Base-by-base conservation (phyloP, 2,329 filamentous ascomycete species). In the Neophaeococcomyces aloes region DNA sequence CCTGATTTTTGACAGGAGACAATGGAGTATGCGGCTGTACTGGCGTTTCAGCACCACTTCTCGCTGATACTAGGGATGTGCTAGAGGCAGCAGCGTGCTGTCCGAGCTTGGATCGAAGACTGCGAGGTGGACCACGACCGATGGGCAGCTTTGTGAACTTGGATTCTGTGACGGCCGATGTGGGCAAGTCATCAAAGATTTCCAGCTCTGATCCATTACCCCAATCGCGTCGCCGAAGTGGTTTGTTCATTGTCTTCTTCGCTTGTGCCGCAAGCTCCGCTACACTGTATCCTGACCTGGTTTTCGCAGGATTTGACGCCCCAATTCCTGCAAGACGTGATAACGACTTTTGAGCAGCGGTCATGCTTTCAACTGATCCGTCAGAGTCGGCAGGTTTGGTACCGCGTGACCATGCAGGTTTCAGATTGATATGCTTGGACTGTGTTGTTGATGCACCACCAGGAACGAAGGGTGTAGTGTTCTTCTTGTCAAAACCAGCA, bases 151-250 rank as follows among this genome's bases (percentile, higher is more conserved):
- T 93, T 49, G 87, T 71, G 57, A 78, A 98, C 55, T 78, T 83
- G 49, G 79, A 86, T 64, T 98, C 91, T 11, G 78, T 75, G 48
- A 82, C 78, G 10, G 75, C 78, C 13, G 88, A 95, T 0, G 88
- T 96, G 1, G 89, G 89, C 44, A 98, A 68, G 63, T 98, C 91
- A 60, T 98, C 91, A 60, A 98, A 96, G 2, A 76, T 79, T 54
- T 96, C 89, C 27, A 98, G 72, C 63, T 98, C 91, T 48, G 82
- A 83, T 13, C 91, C 91, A 61, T 95, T 86, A 10, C 91, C 91
- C 65, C 93, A 98, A 56, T 85, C 78, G 35, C 79, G 75, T 47
- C 72, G 70, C 31, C 78, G 72, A 29, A 76, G 72, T 2, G 86
- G 86, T 60, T 81, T 83, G 50, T 76, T 88, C 47, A 94, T 66